Base-by-base conservation (phyloP, 306 rosid genomes). In the Pyrus bretschneideri region DNA sequence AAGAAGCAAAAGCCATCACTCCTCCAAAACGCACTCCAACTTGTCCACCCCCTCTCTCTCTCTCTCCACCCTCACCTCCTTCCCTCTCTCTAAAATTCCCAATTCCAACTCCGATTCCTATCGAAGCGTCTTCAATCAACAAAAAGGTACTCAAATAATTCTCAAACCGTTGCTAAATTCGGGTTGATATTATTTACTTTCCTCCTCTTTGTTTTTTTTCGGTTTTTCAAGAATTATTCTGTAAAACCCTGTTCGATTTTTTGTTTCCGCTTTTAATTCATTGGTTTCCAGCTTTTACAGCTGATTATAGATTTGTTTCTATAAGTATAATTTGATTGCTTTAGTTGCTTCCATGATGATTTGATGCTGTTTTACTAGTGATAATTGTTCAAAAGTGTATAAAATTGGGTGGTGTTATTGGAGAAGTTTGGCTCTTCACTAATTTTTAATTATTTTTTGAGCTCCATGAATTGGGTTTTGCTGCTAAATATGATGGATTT, bases 11-110 rank as follows among this genome's bases (percentile, higher is more conserved):
- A 15, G 73, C 67, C 79, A 18, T 51, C 67, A 29, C 77, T 14
- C 31, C 31, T 13, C 67, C 51, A 62, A 29, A 75, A 68, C 76
- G 38, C 78, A 69, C 78, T 72, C 57, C 58, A 17, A 46, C 76
- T 25, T 61, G 66, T 77, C 72, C 85, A 55, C 86, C 72, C 54
- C 5, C 15, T n/a, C 76, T 74, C 55, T 15, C 22, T 71, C 84
- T 9, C 15, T 18, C 76, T 71, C 55, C 60, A 59, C 67, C 15
- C 21, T 61, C 67, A 18, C n/a, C 22, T n/a, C 5, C 13, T 9
- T 55, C 61, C 61, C 13, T 15, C 40, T 60, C 65, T 29, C 79
- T 23, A 51, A 74, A 63, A 71, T 83, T 72, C 73, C 81, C 67
- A 27, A 10, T 62, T 63, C 64, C 69, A 15, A 42, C 17, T 31